Conservation (phyloP, 495 filamentous ascomycete species). For the Evansstolkia leycettana region DNA sequence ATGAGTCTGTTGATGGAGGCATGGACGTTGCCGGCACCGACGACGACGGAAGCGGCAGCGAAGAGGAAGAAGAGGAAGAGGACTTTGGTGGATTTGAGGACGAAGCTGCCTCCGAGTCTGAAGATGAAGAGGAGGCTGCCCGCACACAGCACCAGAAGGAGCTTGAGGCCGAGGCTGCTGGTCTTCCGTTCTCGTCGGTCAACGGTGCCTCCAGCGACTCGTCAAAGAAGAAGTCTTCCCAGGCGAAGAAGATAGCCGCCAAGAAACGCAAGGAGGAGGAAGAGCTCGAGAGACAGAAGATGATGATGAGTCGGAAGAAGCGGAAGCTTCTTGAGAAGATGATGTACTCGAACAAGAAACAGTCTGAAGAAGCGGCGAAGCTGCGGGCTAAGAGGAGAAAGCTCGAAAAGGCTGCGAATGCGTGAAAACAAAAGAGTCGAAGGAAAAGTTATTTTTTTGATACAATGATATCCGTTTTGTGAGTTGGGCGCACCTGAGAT, state of each 20-base stretch:
- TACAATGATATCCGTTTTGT: conserved; percentile 15
- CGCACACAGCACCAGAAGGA: conserved; percentile 64
- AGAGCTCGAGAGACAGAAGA: conserved; percentile 75
- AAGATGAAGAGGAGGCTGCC: conserved; percentile 40
- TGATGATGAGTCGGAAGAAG: conserved; percentile 89
- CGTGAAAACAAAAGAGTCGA: conserved; percentile 12
- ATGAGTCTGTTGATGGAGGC: conserved; percentile 34
- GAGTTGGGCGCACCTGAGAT: conserved; percentile 9
- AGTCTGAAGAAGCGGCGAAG: conserved; percentile 60
- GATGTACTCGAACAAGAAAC: conserved; percentile 77
- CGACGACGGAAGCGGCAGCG: conserved; percentile 34
- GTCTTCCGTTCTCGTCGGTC: conserved; percentile 33
- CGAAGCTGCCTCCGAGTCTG: conserved; percentile 31
- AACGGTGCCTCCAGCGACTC: conserved; percentile 20
- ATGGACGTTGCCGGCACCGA: conserved; percentile 46
- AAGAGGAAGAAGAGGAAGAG: conserved; percentile 25
- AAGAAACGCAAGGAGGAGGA: conserved; percentile 69
- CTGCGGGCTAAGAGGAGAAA: conserved; percentile 79
- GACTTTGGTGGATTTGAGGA: conserved; percentile 32
- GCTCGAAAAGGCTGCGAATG: conserved; percentile 53
- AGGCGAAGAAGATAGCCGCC: conserved; percentile 52
- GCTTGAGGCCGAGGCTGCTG: conserved; percentile 76
- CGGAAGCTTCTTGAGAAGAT: conserved; percentile 85
- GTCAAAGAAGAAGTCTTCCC: conserved; percentile 44
- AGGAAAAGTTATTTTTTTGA: conserved; percentile 10